Conservation (phyloP, 306 rosid species). For the Elaeagnus macrophylla region DNA sequence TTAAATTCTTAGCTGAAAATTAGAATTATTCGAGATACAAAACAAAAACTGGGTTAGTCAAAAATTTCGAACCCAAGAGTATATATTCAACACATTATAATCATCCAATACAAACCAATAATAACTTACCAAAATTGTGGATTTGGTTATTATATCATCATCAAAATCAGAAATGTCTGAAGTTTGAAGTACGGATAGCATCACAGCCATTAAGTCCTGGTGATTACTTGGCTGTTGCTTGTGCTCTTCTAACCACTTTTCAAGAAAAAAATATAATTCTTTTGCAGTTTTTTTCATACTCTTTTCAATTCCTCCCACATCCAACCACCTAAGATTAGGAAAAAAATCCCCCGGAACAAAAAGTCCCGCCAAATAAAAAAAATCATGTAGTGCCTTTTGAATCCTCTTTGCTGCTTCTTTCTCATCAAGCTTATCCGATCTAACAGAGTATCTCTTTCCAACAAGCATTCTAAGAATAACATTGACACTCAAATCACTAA, state of each 20-base stretch:
- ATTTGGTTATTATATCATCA: constrained; percentile 34
- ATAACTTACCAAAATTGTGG: constrained; percentile 50
- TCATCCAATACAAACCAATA: no score
- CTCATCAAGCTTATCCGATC: neutral
- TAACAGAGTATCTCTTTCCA: constrained; percentile 23
- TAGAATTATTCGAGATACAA: no score
- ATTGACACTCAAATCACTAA: constrained; percentile 28
- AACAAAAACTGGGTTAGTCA: no score
- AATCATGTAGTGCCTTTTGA: constrained; percentile 15
- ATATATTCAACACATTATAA: no score
- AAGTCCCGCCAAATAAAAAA: constrained; percentile 20
- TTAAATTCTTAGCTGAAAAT: no score
- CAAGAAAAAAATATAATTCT: constrained; percentile 21
- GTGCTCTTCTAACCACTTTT: constrained; percentile 40
- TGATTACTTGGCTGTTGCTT: constrained; percentile 2
- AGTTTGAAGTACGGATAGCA: constrained; percentile 12
- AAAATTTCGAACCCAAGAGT: no score
- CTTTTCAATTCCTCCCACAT: constrained; percentile 44
- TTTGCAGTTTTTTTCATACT: constrained; percentile 19
- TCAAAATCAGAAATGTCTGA: constrained; percentile 22
- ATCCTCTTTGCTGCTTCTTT: constrained; percentile 1
- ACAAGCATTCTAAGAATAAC: constrained; percentile 21
- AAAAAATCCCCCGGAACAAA: constrained; percentile 30
- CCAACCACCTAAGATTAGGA: constrained; percentile 36
- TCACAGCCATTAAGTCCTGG: constrained; percentile 35